Base-by-base conservation (phyloP, 2,329 filamentous ascomycete genomes). In the Alternaria arbusti region DNA sequence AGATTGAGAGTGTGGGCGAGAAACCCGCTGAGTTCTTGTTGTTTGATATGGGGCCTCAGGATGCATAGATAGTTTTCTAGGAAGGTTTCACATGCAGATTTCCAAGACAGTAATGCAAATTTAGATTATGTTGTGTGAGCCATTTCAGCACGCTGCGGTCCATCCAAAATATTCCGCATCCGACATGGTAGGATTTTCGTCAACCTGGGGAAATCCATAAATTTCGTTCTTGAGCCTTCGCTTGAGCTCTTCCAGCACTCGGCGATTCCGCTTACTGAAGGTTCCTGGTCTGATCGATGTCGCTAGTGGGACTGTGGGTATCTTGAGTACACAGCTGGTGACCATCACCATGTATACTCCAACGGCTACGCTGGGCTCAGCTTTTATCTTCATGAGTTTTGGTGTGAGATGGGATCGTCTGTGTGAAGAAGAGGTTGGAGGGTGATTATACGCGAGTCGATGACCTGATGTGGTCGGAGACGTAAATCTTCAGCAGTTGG, bases 1-100 rank as follows among this genome's bases (percentile, higher is more conserved):
- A 81, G 57, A 78, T 85, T 12, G 81, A 84, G 70, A 85, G 82
- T 64, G 77, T 83, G 2, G 83, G 83, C 1, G 82, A 82, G 12
- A 81, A 76, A 71, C 64, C 76, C 5, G 83, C 83, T 0, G 83
- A 85, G 70, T 84, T 85, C 52, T 72, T 85, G 70, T 65, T 85
- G 56, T 85, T 85, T 57, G 83, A 85, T 64, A 82, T 85, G 83
- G 83, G 81, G 0, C 61, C 68, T 4, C 67, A 74, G 45, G 67
- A 73, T 55, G 62, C 67, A 54, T 73, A 65, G 63, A 57, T 11
- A 23, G 15, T 3, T 6, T 12, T 22, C 25, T 40, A 23, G 12
- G 3, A 23, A 1, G 9, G 6, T 15, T 22, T 3, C 4, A 51
- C 11, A 5, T n/a, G 3, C 30, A 11, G 11, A n/a, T 32, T 3